phyloP scores from a whole-genome alignment of 202 grass and related monocot genomes.

The Zoysia matrella region DNA sequence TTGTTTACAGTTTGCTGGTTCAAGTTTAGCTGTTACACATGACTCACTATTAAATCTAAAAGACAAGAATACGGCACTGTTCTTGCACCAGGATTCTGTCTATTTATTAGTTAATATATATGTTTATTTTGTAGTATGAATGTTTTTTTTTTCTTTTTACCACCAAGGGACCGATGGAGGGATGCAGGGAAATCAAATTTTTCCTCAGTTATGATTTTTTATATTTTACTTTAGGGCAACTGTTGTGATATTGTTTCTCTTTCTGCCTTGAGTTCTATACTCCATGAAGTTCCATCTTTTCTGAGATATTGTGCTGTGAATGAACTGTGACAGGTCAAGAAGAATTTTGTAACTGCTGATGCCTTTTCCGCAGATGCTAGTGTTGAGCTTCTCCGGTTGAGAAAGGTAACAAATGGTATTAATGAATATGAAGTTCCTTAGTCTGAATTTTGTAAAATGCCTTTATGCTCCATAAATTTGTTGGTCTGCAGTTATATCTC shows the following conservation, averaged over 20 bases:
- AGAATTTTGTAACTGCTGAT: conserved; percentile 39
- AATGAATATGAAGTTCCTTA: conserved; percentile 22
- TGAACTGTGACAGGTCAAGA: conserved; percentile 63
- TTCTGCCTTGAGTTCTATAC: background rate
- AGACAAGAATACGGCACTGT: background rate
- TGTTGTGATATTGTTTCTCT: conserved; percentile 17
- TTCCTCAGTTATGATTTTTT: too few relatives aligned
- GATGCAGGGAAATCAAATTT: too few relatives aligned
- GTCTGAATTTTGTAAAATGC: conserved; percentile 5
- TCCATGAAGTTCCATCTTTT: background rate
- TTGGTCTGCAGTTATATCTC: background rate
- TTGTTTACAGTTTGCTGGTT: background rate
- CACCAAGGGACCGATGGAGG: too few relatives aligned
- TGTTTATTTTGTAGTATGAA: background rate
- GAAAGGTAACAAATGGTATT: conserved; percentile 60
- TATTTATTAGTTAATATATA: background rate
- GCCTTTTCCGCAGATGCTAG: conserved; percentile 26
- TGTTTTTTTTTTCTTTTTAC: background rate
- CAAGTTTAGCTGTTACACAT: background rate
- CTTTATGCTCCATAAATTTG: conserved; percentile 1
- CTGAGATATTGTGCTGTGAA: conserved; percentile 9
- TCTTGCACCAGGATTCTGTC: background rate
- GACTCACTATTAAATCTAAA: background rate
- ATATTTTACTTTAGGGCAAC: background rate
- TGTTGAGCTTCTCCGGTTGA: conserved; percentile 43